Conservation (phyloP, 1,284 basidiomycete species). For the Pseudomicrostroma phylloplanum region DNA sequence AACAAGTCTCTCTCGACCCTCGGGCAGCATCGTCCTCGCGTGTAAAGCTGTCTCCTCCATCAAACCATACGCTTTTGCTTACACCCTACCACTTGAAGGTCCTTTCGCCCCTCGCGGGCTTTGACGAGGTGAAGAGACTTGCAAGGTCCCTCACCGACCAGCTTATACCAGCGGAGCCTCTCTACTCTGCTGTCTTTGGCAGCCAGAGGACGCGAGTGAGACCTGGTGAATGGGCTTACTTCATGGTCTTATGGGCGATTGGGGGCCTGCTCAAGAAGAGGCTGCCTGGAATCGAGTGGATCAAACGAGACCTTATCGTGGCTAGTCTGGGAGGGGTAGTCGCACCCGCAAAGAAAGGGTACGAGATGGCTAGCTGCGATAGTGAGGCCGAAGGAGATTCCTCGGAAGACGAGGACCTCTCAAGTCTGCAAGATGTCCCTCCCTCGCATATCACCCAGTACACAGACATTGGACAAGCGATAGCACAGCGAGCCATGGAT, state of each 20-base stretch:
- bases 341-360: not conserved
- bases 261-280: not conserved
- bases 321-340: not conserved
- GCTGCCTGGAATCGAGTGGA: not conserved
- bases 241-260: slow-evolving; percentile 4
- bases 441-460: not conserved
- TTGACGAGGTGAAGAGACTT: not conserved
- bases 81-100: not conserved
- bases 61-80: not conserved
- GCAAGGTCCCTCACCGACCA: not conserved
- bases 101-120: not conserved
- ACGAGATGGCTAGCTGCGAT: not conserved
- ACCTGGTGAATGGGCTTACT: slow-evolving; percentile 5
- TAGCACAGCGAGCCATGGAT: not conserved
- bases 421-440: not conserved
- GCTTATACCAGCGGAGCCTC: not conserved
- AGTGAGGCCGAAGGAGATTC: not conserved
- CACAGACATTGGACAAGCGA: not conserved
- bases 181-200: not conserved
- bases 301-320: not conserved
- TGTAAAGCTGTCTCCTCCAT: not conserved
- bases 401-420: not conserved
- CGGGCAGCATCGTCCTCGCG: not conserved
- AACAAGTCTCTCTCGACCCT: not conserved
- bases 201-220: not conserved